Conservation (phyloP, 192 early-diverging fungal species). For the Mortierella hygrophila region DNA sequence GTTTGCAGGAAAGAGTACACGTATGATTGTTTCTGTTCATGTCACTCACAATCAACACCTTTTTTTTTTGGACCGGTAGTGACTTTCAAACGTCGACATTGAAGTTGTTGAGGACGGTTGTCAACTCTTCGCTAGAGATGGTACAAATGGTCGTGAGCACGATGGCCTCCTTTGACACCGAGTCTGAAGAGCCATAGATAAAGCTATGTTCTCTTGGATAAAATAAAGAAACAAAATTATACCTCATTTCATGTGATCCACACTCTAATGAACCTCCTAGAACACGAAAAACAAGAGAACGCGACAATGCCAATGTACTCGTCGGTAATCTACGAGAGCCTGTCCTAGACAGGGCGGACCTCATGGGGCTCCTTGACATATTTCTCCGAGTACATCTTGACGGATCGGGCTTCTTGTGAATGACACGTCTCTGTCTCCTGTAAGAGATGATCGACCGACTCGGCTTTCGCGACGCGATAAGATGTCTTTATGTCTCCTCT, state of each 20-base stretch:
- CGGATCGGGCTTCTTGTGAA: no score
- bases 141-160: constrained; percentile 50
- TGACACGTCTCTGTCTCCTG: no score
- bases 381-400: no score
- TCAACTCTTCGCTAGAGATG: constrained; percentile 55
- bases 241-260: background rate
- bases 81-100: constrained; percentile 51
- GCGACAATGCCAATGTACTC: no score
- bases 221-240: background rate
- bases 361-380: no score
- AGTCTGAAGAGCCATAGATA: constrained; percentile 12
- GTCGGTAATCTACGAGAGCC: no score
- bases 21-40: background rate
- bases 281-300: no score
- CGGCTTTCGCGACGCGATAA: no score
- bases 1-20: background rate
- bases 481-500: no score
- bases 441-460: no score
- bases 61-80: background rate
- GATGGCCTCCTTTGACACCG: constrained; percentile 46
- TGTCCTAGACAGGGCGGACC: no score
- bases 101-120: constrained; percentile 44
- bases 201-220: background rate
- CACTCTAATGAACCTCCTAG: no score
- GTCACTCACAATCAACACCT: background rate